Percentiles rank a stretch among this genome's conserved stretches.
Evolutionary conservation across 1,284 basidiomycete species (phyloP).

Genomic region (Ceratobasidium sp.): DNA sequence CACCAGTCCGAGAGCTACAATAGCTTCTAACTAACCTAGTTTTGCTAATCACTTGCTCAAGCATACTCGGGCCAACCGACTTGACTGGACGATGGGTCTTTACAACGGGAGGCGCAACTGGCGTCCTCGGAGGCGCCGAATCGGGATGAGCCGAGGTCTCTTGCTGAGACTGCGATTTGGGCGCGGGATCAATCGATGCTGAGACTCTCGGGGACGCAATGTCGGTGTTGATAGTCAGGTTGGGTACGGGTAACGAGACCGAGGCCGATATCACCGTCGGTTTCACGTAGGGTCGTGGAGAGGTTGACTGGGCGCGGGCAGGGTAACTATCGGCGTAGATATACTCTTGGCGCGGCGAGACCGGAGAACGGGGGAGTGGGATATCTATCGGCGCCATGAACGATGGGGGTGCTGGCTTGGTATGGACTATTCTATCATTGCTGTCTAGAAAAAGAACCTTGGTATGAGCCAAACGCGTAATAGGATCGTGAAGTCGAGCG

Average conservation of each 20-base stretch:
- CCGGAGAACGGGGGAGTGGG: neutral
- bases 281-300: conserved; percentile 15
- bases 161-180: neutral
- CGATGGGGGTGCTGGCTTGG: neutral
- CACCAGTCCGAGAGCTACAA: neutral
- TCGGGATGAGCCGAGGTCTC: conserved; percentile 5
- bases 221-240: conserved; percentile 21
- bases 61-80: conserved; percentile 53
- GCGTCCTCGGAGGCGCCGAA: conserved; percentile 14
- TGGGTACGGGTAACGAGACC: conserved; percentile 16
- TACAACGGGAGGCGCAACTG: neutral
- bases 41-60: conserved; percentile 78
- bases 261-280: conserved; percentile 33
- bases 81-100: conserved; percentile 55
- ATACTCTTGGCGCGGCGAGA: conserved; percentile 4
- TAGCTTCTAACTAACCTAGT: conserved; percentile 50
- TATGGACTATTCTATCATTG: neutral
- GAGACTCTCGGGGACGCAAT: neutral
- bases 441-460: neutral
- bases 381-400: neutral
- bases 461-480: neutral
- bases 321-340: conserved; percentile 15
- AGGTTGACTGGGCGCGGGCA: neutral
- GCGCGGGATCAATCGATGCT: conserved; percentile 1
- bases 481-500: conserved; percentile 53